Percentiles rank a stretch among this genome's conserved stretches.
phyloP scores from a whole-genome alignment of 1,139 yeast species.

The Pichia sp. region DNA sequence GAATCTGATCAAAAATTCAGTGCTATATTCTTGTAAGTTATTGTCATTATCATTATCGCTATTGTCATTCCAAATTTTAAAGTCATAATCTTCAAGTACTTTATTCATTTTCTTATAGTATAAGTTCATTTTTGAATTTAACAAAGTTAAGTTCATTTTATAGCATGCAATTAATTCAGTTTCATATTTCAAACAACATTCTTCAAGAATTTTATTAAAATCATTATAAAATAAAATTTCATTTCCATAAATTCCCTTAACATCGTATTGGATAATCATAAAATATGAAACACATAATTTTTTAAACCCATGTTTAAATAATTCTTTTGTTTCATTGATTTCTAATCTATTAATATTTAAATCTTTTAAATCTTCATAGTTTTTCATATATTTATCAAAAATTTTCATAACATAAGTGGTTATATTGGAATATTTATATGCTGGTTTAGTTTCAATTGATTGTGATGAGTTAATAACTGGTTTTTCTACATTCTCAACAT shows the following conservation, averaged over 20 bases:
- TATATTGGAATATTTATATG: conserved; percentile 16
- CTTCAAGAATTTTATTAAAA: conserved; percentile 22
- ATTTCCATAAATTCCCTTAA: conserved; percentile 17
- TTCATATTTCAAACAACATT: conserved; percentile 12
- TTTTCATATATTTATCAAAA: conserved; percentile 16
- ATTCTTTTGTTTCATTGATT: conserved; percentile 16
- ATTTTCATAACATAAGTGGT: conserved; percentile 10
- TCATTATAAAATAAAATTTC: conserved; percentile 28
- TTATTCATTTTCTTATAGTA: conserved; percentile 7
- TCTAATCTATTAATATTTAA: conserved; percentile 4
- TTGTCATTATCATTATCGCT: conserved; percentile 4
- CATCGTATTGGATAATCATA: conserved; percentile 19
- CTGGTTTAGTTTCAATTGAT: background rate
- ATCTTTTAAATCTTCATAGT: conserved; percentile 11
- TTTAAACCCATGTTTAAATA: conserved; percentile 23
- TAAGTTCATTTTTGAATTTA: conserved; percentile 9
- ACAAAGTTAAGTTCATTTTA: conserved; percentile 18
- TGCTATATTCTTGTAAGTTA: background rate
- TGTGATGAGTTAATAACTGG: background rate
- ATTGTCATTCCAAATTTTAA: conserved; percentile 8
- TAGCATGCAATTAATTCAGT: conserved; percentile 19
- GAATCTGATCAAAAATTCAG: conserved; percentile 11
- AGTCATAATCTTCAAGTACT: conserved; percentile 16
- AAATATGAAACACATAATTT: conserved; percentile 21
- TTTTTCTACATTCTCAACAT: background rate